phyloP scores from a whole-genome alignment of 768 basidiomycete genomes.

The Ramaria rubella region DNA sequence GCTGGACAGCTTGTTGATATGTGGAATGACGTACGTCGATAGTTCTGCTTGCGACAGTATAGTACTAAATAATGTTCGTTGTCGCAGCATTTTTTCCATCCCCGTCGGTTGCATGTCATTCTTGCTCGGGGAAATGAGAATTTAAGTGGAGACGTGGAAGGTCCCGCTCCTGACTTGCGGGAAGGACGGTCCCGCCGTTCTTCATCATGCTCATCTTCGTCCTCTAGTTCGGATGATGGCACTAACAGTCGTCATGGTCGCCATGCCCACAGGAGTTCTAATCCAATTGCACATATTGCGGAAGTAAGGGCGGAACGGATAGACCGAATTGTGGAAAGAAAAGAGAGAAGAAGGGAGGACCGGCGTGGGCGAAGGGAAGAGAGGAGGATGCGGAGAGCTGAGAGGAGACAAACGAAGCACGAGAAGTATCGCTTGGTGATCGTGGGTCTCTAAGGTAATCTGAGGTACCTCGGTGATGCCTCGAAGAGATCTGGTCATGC shows the following conservation, averaged over 20 bases:
- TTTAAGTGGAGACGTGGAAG: constrained; percentile 4
- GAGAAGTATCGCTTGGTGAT: not conserved
- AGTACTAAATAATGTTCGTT: constrained; percentile 9
- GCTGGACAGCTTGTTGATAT: constrained; percentile 38
- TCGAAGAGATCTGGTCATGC: too few species aligned
- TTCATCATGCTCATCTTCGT: not conserved
- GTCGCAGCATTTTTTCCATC: constrained; percentile 43
- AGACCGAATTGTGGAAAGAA: not conserved
- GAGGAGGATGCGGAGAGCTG: not conserved
- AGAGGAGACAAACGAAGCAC: not conserved
- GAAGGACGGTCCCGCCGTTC: not conserved
- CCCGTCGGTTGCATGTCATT: constrained; percentile 37
- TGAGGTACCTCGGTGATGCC: too few species aligned
- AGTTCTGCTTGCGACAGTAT: not conserved
- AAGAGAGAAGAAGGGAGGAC: not conserved
- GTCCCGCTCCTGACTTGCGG: constrained; percentile 4
- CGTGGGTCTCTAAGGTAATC: not conserved
- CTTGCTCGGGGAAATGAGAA: constrained; percentile 28
- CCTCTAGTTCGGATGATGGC: not conserved
- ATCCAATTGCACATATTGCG: not conserved
- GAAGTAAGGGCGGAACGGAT: not conserved
- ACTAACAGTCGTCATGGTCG: not conserved
- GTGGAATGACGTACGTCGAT: constrained; percentile 44
- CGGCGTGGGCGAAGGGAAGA: not conserved
- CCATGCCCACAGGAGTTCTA: not conserved